These are phyloP conservation scores for Toxicodendron radicans DNA, from an alignment of 345 rosid species.

Conservation along the genomic window DNA sequence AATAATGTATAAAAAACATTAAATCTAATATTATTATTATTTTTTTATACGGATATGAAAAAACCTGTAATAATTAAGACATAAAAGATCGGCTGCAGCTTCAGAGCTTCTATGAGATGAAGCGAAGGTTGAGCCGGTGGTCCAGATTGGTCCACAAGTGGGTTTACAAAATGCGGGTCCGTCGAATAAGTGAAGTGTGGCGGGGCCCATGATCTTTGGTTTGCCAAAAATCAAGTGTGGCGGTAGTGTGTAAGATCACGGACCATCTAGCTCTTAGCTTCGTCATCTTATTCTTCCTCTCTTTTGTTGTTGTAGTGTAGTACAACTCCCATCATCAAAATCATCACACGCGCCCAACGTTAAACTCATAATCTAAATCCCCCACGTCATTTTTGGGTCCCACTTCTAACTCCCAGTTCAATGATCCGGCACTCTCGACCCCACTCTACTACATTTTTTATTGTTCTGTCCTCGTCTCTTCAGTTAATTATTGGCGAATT, in stretches of 20 bases:
- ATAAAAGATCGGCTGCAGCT: too few species aligned
- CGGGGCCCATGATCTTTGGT: background rate
- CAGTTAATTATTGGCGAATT: background rate
- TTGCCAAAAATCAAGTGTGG: background rate
- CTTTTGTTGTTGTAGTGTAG: too few species aligned
- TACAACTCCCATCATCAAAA: slow-evolving; percentile 1
- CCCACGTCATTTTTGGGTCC: background rate
- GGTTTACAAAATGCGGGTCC: slow-evolving; percentile 3
- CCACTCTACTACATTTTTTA: background rate
- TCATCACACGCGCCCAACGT: background rate
- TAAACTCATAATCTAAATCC: too few species aligned
- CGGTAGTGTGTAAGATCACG: background rate
- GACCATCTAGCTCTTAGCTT: background rate
- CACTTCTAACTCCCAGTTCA: slow-evolving; percentile 2
- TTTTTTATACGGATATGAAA: too few species aligned
- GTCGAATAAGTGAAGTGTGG: background rate
- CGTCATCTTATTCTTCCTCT: too few species aligned
- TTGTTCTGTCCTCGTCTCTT: background rate
- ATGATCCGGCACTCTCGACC: background rate
- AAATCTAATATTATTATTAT: too few species aligned
- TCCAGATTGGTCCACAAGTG: background rate
- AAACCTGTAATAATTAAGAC: too few species aligned
- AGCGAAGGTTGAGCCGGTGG: background rate
- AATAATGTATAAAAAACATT: too few species aligned
- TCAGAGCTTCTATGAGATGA: too few species aligned